Base-by-base conservation (phyloP, 2,329 filamentous ascomycete species). In the Colletotrichum spinosum region DNA sequence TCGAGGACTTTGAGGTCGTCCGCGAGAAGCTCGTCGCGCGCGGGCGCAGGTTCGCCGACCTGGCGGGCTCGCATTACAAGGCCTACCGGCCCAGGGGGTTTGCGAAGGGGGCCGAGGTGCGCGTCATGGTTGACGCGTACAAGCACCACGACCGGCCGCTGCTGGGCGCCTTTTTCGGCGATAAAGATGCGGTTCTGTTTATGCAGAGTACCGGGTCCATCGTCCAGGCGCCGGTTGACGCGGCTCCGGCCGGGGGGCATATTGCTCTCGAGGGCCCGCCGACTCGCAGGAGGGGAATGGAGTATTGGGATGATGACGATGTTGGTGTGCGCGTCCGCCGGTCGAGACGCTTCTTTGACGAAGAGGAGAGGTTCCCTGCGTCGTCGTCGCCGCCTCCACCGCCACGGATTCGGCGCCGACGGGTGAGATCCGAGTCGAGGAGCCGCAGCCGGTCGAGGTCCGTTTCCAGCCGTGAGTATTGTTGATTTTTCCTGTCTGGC, bases 31-130 rank as follows among this genome's bases (percentile, higher is more conserved):
- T 84, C 7, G 68, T 76, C 1, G 75, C 76, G 46, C 76, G 83
- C 3, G 84, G 84, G 1, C 75, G 76, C 46, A 70, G 75, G 8
- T 85, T 84, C 45, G 80, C 83, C 69, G 69, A 69, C 8, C 76
- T 84, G 0, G 77, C 78, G 1, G 82, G 81, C 2, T 80, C 78
- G 61, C 77, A 82, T 62, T 85, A 83, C 73, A 84, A 82, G 71
- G 71, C 77, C 15, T 84, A 84, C 25, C 51, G 54, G 35, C 69
- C 74, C 70, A 9, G 9, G 34, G 7, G 73, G 77, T 17, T 8
- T 4, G 13, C 15, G 3, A 8, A 10, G 1, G 6, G 13, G 12
- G 17, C 45, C 12, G 60, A 67, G 25, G 34, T 37, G 13, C 64
- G 64, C 8, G 59, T 68, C 17, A 56, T 68, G 37, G 13, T 59